Base-by-base conservation (phyloP, 495 filamentous ascomycete genomes). In the Cairneyella variabilis region DNA sequence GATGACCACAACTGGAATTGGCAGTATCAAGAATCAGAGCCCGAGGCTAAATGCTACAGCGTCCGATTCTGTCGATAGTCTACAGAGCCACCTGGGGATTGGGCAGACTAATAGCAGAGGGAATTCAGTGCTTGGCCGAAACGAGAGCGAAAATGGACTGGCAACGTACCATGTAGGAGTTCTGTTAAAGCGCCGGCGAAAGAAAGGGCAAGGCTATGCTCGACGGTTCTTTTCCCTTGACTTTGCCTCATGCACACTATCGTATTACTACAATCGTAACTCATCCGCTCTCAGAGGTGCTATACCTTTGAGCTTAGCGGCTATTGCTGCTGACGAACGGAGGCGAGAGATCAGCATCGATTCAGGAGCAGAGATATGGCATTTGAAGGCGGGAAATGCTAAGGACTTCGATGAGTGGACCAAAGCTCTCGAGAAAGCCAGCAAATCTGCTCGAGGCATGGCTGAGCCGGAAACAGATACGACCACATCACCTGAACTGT, bases 311-410 rank as follows among this genome's bases (percentile, higher is more conserved):
- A 89, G 89, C 18, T 69, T 98, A 53, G 95, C 93, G 16, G 93
- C 89, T 2, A 86, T 97, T 25, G 86, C 89, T 2, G 90, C 90
- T 16, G 91, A 93, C 61, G 88, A 90, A 60, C 82, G 84, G 61
- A 79, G 86, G 38, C 80, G 90, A 44, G 91, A 97, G 71, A 96
- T 98, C 23, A 95, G 89, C 12, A 90, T 98, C 44, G 93, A 98
- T 62, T 97, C 95, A 0, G 93, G 93, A 0, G 91, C 92, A 4
- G 93, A 98, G 66, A 79, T 98, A 9, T 98, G 93, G 93, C 93
- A 97, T 73, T 75, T 98, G n/a, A 84, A 84, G 55, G 90, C 92
- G 20, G 77, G 75, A 22, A 92, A 86, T 57, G 77, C 82, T 7
- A 84, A 83, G 51, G 95, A 97, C 40, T 98, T 96, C 68, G 75